These are phyloP conservation scores for Chaetoscypha palmicola DNA, from an alignment of 2,329 filamentous ascomycete species.

Conservation along the genomic window DNA sequence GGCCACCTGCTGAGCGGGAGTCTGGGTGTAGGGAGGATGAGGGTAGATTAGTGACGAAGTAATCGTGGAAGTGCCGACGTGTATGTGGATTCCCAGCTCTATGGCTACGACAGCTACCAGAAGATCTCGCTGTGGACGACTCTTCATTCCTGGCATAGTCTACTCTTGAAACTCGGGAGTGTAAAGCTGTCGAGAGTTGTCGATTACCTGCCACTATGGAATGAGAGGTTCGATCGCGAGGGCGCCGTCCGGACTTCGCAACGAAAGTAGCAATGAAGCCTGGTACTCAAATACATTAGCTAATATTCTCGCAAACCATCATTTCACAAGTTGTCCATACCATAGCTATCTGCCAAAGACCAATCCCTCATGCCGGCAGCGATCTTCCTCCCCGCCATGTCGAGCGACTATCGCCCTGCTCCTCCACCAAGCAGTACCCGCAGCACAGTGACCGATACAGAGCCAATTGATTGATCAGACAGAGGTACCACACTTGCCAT, in stretches of 20 bases:
- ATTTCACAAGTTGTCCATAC: no score
- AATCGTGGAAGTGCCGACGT: constrained; percentile 66
- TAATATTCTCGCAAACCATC: no score
- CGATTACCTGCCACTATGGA: not conserved
- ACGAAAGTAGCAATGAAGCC: constrained; percentile 29
- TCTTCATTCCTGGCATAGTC: no score
- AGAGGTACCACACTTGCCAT: constrained; percentile 11
- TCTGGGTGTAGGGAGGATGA: constrained; percentile 91
- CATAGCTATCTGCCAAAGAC: constrained; percentile 30
- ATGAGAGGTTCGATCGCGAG: not conserved
- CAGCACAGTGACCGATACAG: constrained; percentile 4
- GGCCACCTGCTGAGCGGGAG: constrained; percentile 54
- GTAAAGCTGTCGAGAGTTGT: constrained; percentile 8
- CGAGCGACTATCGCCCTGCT: not conserved
- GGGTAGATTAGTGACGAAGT: constrained; percentile 93
- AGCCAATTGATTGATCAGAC: constrained; percentile 11
- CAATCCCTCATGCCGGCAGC: constrained; percentile 11
- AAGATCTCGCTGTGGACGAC: not conserved
- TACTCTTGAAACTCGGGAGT: constrained; percentile 4
- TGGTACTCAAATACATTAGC: constrained; percentile 8
- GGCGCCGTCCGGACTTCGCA: constrained; percentile 9
- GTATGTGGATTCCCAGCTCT: constrained; percentile 6
- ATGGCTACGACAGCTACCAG: no score
- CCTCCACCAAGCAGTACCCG: not conserved
- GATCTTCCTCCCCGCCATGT: not conserved